Evolutionary conservation across 108 stramenopile species (phyloP), one percentile per base, ranked within the genome.

Genomic region (Hondaea fermentalgiana): DNA sequence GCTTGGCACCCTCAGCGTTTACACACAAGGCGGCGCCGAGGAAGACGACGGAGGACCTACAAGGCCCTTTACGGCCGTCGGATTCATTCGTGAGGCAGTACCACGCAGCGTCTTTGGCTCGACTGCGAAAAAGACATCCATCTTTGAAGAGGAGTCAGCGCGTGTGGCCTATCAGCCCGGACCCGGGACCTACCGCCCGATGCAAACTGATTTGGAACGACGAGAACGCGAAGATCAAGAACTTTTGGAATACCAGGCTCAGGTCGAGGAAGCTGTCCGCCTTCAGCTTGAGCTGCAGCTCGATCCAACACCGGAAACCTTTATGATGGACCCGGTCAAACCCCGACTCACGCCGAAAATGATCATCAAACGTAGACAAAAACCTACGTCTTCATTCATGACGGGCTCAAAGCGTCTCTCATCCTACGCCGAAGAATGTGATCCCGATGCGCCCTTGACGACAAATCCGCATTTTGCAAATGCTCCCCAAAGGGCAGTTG

Each of bases 241-340:
- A 23, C 64, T 69, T 17, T 8, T 17, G 17, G 64, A 69, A 23
- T 69, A 69, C 64, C 35, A 69, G 4, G 42, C 45, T 12, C 49
- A 83, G n/a, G 76, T 83, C 0, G 49, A 83, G 51, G 76, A 83
- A 23, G 45, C 76, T 17, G 25, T 53, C 10, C n/a, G n/a, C n/a
- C 76, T 83, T 0, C 76, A 83, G 28, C 45, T 83, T 17, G 76
- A 83, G 76, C 45, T 83, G 45, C 76, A 83, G 76, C 45, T 83
- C 51, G 76, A 83, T 1, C 76, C 76, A 12, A 69, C 64, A 0
- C 49, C 76, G 49, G 49, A 83, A 28, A 45, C 1, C n/a, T 83
- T 83, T 53, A 53, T 23, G 19, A 53, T 83, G 51, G 76, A 83
- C 51, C 45, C 49, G 16, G 16, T 53, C n/a, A 43, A 23, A 8